Evolutionary conservation across 2,329 filamentous ascomycete genomes (phyloP), one percentile per base, ranked within the genome.

Genomic region (Colletotrichum caudatum): DNA sequence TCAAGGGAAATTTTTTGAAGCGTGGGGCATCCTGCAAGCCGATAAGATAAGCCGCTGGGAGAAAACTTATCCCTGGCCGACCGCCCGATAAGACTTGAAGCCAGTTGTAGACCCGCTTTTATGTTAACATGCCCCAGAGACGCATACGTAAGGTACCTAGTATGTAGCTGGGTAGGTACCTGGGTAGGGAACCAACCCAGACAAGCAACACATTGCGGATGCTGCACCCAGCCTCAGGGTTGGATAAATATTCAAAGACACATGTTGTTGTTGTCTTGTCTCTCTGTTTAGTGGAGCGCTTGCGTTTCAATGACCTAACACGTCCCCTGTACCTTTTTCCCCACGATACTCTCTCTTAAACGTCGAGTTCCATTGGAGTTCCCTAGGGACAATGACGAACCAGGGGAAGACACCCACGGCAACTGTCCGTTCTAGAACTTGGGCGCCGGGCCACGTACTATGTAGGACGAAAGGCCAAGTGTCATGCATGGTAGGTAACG

Each of bases 21-120:
- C 60, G 66, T 71, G 70, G 70, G 66, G 66, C 61, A 58, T 39
- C n/a, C 20, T 39, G 54, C 54, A 57, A 33, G 41, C 48, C 61
- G 67, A 70, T 70, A 72, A 71, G 67, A 70, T 70, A 72, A 71
- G 67, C 20, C 57, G 51, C 29, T 71, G 70, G 70, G 70, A 70
- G 67, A 71, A 72, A 72, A 61, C 69, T 71, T 72, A 72, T 66
- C 70, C 70, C 57, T 72, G 60, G 33, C 66, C 70, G 70, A 72
- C 44, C 20, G 56, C 2, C 54, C 66, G 70, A 72, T 71, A 72
- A 71, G 67, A 70, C 26, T 41, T n/a, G 18, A 39, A 20, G 41
- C n/a, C 16, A 8, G 41, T 9, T 11, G 8, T 11, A 35, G 37
- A 11, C n/a, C 66, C 62, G 51, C 54, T 26, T 41, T 44, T 23